Conservation (phyloP, 176 grass and related monocot genomes). For the Hordeum vulgare region MorexV3_pseudomolecules_assembly NC_058522.1:397315461-397315960, state of each 20-base stretch:
- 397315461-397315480: constrained; percentile 55
- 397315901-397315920: constrained; percentile 54
- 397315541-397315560: constrained; percentile 43
- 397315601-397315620: constrained; percentile 45
- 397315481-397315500: constrained; percentile 45
- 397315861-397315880: background rate
- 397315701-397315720: constrained; percentile 15
- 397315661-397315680: constrained; percentile 48
- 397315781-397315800: constrained; percentile 35
- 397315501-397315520: constrained; percentile 51
- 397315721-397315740: constrained; percentile 4
- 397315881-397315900: constrained; percentile 40
- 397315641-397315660: constrained; percentile 62
- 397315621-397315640: constrained; percentile 53
- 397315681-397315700: constrained; percentile 43
- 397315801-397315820: constrained; percentile 35
- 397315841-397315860: background rate
- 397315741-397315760: constrained; percentile 6
- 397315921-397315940: constrained; percentile 36
- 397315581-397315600: constrained; percentile 62
- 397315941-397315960: constrained; percentile 46
- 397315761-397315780: background rate
- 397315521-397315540: constrained; percentile 49
- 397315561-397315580: constrained; percentile 29
- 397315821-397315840: constrained; percentile 6